Evolutionary conservation across 164 flowering plant genomes (phyloP), one percentile per base, ranked within the genome.

Genomic region (Berberis vulgaris): DNA sequence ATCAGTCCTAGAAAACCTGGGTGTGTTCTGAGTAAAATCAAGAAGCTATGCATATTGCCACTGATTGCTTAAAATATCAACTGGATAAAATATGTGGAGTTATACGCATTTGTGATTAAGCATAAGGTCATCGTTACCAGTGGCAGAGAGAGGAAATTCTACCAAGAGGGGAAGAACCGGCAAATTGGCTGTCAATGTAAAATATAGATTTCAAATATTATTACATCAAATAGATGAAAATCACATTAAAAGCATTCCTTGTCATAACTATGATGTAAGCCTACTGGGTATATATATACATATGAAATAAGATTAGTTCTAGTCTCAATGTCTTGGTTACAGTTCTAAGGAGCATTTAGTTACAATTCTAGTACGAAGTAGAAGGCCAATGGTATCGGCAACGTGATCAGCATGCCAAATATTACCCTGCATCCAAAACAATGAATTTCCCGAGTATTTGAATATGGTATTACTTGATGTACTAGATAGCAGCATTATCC

Each of bases 331-430:
- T 10, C 4, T 52, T 10, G 54, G 5, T 5, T 46, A 46, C 8
- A 5, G 41, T 55, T 26, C 26, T 26, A 26, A 53, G 26, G 53
- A 40, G 60, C 5, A 49, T 49, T 7, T 39, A 42, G 60, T 78
- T 67, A 87, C 47, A 87, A 50, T 11, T 69, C 84, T 67, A 88
- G 62, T 56, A 86, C 69, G 70, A 75, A 75, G 72, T 84, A 84
- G 81, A 83, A 88, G 50, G 73, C 80, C 81, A 88, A 63, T 67
- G 81, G 79, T 60, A 80, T 69, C 4, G 91, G 91, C 60, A 83
- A 4, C 61, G 89, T 73, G 42, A 86, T 63, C 49, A 84, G 76
- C 80, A 86, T 73, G 38, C 96, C 91, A 57, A 83, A 76, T n/a
- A 81, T 70, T 43, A 88, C 81, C 89, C 91, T 88, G 72, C 52